Percentiles rank a stretch among this genome's conserved stretches.
Evolutionary conservation across 2,329 filamentous ascomycete genomes (phyloP).

Genomic region (Diplodia sapinea): DNA sequence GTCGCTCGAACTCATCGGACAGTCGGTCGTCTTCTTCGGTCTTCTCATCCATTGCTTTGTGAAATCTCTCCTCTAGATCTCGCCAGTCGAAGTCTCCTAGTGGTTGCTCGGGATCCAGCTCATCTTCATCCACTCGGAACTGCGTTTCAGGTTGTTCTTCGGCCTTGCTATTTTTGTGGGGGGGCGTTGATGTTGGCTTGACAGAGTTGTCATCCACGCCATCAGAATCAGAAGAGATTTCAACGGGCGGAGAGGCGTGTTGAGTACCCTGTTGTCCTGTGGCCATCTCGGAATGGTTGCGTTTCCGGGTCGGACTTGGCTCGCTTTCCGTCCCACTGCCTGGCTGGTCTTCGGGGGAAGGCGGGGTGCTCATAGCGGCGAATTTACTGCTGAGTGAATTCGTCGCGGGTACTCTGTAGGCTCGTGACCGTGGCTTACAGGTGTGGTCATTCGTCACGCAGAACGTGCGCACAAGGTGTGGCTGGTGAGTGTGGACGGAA

Average conservation of each 20-base stretch:
- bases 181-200: not conserved
- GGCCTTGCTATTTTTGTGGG: not conserved
- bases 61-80: conserved; percentile 73
- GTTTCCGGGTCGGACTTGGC: conserved; percentile 13
- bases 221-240: not conserved
- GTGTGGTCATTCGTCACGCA: not conserved
- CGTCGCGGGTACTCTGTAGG: not conserved
- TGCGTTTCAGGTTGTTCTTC: conserved; percentile 34
- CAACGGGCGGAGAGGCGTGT: not conserved
- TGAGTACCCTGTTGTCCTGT: conserved; percentile 13
- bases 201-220: not conserved
- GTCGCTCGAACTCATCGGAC: conserved; percentile 67
- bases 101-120: conserved; percentile 15
- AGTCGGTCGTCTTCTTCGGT: conserved; percentile 69
- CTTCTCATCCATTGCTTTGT: conserved; percentile 67
- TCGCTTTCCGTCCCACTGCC: not conserved
- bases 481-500: conserved; percentile 19
- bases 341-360: not conserved
- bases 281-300: conserved; percentile 36
- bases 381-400: not conserved
- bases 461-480: conserved; percentile 18
- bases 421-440: not conserved
- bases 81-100: conserved; percentile 75
- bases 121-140: conserved; percentile 32
- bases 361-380: not conserved